These are phyloP conservation scores for Cenococcum geophilum DNA, from an alignment of 495 filamentous ascomycete species.

Conservation along the genomic window DNA sequence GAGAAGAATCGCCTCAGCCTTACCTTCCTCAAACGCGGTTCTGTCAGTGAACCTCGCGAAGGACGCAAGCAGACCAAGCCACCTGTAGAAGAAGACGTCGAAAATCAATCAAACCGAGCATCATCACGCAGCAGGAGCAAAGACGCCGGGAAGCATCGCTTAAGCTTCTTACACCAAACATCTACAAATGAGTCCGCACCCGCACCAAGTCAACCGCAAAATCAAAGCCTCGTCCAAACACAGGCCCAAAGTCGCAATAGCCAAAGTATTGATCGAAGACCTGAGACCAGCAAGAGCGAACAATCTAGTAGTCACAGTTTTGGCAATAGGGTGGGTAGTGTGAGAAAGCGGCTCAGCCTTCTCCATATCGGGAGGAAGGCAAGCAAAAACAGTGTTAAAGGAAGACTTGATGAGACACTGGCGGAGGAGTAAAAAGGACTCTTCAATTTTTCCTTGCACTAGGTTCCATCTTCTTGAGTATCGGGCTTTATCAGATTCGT, in stretches of 20 bases:
- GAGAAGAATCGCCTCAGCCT: conserved; percentile 36
- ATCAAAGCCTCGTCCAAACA: neutral
- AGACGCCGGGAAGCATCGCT: conserved; percentile 13
- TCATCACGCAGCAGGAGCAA: conserved; percentile 27
- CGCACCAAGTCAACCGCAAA: conserved; percentile 11
- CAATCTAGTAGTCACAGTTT: conserved; percentile 24
- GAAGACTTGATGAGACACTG: conserved; percentile 27
- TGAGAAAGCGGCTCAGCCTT: conserved; percentile 65
- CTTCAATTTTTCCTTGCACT: neutral
- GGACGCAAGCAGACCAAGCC: conserved; percentile 20
- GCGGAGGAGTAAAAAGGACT: conserved; percentile 26
- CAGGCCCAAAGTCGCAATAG: neutral
- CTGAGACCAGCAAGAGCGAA: conserved; percentile 35
- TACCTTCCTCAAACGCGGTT: conserved; percentile 32
- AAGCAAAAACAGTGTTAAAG: conserved; percentile 43
- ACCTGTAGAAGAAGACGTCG: conserved; percentile 12
- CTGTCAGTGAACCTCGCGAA: conserved; percentile 5
- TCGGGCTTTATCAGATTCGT: neutral
- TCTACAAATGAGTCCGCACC: conserved; percentile 5
- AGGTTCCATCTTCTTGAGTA: conserved; percentile 1
- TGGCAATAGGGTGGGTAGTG: conserved; percentile 45
- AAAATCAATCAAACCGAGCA: conserved; percentile 12
- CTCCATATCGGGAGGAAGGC: conserved; percentile 61
- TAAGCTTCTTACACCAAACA: conserved; percentile 16
- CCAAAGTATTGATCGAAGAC: conserved; percentile 31